Percentiles rank a stretch among this genome's conserved stretches.
Evolutionary conservation across 106 monocot genomes (phyloP).

Genomic region (Amphibolis antarctica): DNA sequence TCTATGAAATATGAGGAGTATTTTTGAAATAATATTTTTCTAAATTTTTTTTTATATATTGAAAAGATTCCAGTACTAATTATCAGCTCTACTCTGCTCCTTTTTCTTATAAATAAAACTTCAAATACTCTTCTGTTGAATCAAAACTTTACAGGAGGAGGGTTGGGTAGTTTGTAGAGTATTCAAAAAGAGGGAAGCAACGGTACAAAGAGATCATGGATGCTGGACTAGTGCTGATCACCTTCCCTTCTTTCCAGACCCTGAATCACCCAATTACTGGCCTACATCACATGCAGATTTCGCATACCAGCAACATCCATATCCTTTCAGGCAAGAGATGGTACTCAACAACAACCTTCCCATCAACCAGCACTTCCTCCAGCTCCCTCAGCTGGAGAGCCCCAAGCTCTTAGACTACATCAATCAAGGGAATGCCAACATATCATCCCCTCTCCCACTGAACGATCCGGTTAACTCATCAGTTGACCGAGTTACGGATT

Average conservation of each 20-base stretch:
- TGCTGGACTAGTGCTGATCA: slow-evolving; percentile 36
- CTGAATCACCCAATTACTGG: slow-evolving; percentile 16
- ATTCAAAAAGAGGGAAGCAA: slow-evolving; percentile 55
- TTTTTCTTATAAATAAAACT: not conserved
- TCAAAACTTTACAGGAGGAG: slow-evolving; percentile 37
- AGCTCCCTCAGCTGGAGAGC: slow-evolving; percentile 32
- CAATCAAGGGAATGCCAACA: not conserved
- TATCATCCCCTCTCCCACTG: not conserved
- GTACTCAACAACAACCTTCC: slow-evolving; percentile 13
- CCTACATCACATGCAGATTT: not conserved
- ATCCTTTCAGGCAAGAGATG: slow-evolving; percentile 12
- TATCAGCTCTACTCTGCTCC: too few relatives aligned
- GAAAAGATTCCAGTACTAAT: too few relatives aligned
- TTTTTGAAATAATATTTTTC: too few relatives aligned
- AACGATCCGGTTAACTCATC: not conserved
- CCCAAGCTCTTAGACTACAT: slow-evolving; percentile 19
- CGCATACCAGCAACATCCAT: not conserved
- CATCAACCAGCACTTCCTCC: slow-evolving; percentile 18
- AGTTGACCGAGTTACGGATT: slow-evolving; percentile 31
- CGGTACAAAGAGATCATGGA: slow-evolving; percentile 21
- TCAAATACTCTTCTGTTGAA: not conserved
- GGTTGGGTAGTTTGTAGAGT: slow-evolving; percentile 82
- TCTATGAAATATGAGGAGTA: too few relatives aligned
- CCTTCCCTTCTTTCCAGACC: slow-evolving; percentile 23
- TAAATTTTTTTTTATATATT: too few relatives aligned